These are phyloP conservation scores for Exophiala lecanii-corni DNA, from an alignment of 2,329 filamentous ascomycete species.

Conservation along the genomic window DNA sequence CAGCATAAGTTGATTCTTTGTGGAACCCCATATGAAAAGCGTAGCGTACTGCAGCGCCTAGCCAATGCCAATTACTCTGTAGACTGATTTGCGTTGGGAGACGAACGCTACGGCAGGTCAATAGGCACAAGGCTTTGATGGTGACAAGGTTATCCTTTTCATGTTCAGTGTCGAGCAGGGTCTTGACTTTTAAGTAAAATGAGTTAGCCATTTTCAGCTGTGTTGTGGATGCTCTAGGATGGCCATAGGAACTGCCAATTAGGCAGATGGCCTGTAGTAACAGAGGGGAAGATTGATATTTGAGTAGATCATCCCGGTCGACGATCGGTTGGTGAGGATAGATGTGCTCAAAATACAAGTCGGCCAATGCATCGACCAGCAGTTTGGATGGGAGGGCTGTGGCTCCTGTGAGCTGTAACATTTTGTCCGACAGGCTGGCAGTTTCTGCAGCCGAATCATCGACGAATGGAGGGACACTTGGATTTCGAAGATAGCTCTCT, in stretches of 20 bases:
- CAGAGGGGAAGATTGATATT: slow-evolving; percentile 6
- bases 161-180: slow-evolving; percentile 12
- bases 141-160: slow-evolving; percentile 11
- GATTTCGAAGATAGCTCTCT: slow-evolving; percentile 15
- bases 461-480: slow-evolving; percentile 9
- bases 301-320: slow-evolving; percentile 9
- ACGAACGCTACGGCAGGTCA: slow-evolving; percentile 11
- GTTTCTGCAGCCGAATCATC: slow-evolving; percentile 15
- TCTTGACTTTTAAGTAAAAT: slow-evolving; percentile 13
- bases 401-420: slow-evolving; percentile 8
- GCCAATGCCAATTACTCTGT: slow-evolving; percentile 13
- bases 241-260: slow-evolving; percentile 12
- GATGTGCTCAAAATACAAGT: slow-evolving; percentile 13
- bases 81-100: slow-evolving; percentile 8
- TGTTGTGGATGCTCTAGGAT: slow-evolving; percentile 9
- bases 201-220: slow-evolving; percentile 13
- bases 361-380: slow-evolving; percentile 8
- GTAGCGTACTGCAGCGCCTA: slow-evolving; percentile 8
- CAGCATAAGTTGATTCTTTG: slow-evolving; percentile 13
- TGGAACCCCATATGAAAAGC: slow-evolving; percentile 15
- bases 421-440: slow-evolving; percentile 8
- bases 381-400: slow-evolving; percentile 8
- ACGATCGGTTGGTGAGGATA: slow-evolving; percentile 10
- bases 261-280: slow-evolving; percentile 12
- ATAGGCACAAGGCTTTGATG: slow-evolving; percentile 11